Conservation (phyloP, 306 rosid genomes). For the Begonia fuchsioides region DNA sequence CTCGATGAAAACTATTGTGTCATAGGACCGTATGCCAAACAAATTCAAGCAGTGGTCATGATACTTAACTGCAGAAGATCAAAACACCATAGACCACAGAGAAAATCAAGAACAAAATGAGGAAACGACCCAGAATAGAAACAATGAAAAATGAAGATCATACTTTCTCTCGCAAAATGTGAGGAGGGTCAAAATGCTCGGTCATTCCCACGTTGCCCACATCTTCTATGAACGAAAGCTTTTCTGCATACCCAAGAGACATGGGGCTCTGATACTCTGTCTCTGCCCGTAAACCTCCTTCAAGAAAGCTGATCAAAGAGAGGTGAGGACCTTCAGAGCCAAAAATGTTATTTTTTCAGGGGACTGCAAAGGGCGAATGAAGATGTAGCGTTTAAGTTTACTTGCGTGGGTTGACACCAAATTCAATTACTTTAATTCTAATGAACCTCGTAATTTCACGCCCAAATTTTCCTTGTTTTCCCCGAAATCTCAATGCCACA, state of each 20-base stretch:
- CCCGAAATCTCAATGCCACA: too few species aligned
- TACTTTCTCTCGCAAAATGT: conserved; percentile 64
- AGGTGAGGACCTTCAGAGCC: too few species aligned
- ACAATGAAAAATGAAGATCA: conserved; percentile 4
- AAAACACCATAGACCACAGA: conserved; percentile 9
- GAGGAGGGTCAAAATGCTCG: conserved; percentile 68
- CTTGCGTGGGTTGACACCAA: background rate
- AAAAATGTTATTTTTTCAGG: too few species aligned
- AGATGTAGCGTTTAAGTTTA: background rate
- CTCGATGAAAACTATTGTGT: background rate
- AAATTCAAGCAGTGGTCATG: conserved; percentile 9
- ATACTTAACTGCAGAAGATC: conserved; percentile 19
- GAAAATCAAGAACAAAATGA: conserved; percentile 11
- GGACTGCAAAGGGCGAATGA: too few species aligned
- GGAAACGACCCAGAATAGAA: conserved; percentile 3
- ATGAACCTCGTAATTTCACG: too few species aligned
- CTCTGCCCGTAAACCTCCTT: conserved; percentile 4
- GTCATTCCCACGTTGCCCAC: conserved; percentile 93
- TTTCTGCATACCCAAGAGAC: conserved; percentile 96
- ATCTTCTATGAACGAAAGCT: conserved; percentile 92
- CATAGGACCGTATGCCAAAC: conserved; percentile 2
- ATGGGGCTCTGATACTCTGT: conserved; percentile 21
- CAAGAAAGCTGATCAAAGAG: conserved; percentile 1
- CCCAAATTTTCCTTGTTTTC: too few species aligned
- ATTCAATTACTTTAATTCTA: too few species aligned